These are phyloP conservation scores for Arthrobotrys conoides DNA, from an alignment of 2,329 filamentous ascomycete species.

Conservation along the genomic window DNA sequence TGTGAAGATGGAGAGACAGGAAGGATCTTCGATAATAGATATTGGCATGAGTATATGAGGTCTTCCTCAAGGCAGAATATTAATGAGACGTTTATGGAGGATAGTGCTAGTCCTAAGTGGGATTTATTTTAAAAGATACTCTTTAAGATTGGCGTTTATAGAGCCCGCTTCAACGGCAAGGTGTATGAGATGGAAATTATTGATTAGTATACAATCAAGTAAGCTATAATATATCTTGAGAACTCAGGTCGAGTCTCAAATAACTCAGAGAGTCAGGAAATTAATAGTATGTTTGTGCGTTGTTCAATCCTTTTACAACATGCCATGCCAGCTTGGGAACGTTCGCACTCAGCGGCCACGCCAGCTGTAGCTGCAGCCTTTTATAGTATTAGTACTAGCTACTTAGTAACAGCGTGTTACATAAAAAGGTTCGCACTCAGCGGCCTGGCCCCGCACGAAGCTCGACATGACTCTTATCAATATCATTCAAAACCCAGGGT, in stretches of 20 bases:
- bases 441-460: no score
- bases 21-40: constrained; percentile 17
- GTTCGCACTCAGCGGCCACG: background rate
- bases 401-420: background rate
- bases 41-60: constrained; percentile 18
- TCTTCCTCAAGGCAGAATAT: constrained; percentile 1
- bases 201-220: no score
- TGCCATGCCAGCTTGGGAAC: background rate
- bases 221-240: no score
- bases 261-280: no score
- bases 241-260: no score
- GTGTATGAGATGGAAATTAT: no score
- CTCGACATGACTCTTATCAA: background rate
- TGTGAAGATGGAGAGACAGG: constrained; percentile 11
- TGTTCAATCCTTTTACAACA: background rate
- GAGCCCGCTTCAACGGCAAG: no score
- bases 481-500: background rate
- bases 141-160: no score
- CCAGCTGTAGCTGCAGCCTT: background rate
- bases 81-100: constrained; percentile 10
- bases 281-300: background rate
- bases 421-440: background rate
- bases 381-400: no score
- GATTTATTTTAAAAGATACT: constrained; percentile 14
- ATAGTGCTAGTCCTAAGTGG: constrained; percentile 5